phyloP scores from a whole-genome alignment of 1,284 basidiomycete species.

The Rhizopogon hawkerae region DNA sequence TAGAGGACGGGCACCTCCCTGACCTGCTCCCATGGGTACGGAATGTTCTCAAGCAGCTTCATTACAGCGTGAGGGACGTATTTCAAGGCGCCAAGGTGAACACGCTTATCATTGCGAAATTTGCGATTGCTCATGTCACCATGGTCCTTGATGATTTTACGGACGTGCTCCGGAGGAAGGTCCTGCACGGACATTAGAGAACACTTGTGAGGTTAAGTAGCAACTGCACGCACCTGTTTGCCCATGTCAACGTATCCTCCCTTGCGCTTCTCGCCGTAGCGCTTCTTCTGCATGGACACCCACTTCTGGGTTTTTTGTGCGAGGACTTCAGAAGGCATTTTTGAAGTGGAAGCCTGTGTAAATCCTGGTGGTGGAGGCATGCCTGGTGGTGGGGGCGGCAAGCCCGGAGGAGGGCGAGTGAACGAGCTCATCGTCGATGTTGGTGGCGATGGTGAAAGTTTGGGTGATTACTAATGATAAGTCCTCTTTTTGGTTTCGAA shows the following conservation, averaged over 20 bases:
- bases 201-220: constrained; percentile 2
- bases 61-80: constrained; percentile 99
- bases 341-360: constrained; percentile 43
- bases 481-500: neutral
- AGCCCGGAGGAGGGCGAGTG: constrained; percentile 45
- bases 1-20: constrained; percentile 95
- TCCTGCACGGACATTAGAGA: constrained; percentile 39
- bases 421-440: constrained; percentile 28
- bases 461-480: constrained; percentile 21
- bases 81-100: constrained; percentile 95
- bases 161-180: constrained; percentile 86
- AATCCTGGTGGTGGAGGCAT: constrained; percentile 45
- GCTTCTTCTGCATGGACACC: constrained; percentile 86
- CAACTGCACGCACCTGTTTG: constrained; percentile 60
- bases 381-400: constrained; percentile 53
- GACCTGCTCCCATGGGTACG: constrained; percentile 99
- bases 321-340: constrained; percentile 69
- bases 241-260: constrained; percentile 89
- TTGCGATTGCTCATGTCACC: constrained; percentile 96
- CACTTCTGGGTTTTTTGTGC: constrained; percentile 88
- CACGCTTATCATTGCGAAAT: constrained; percentile 98
- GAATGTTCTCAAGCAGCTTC: constrained; percentile 98
- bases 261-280: constrained; percentile 84
- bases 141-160: constrained; percentile 97
- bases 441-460: constrained; percentile 23